Conservation (phyloP, 1,284 basidiomycete genomes). For the Cystobasidiaceae sp. region DNA sequence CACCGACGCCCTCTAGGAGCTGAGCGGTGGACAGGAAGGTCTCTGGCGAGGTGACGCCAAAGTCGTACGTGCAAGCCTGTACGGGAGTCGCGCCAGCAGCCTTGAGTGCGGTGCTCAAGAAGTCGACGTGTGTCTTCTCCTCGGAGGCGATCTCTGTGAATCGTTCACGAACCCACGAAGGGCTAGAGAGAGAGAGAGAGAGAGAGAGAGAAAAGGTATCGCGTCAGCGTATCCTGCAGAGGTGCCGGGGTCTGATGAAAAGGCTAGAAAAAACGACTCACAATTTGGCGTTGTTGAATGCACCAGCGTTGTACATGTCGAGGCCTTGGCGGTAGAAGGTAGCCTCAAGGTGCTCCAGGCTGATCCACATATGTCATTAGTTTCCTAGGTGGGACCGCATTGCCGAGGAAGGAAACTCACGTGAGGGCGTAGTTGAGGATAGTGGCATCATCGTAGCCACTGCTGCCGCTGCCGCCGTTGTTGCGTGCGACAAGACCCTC, state of each 20-base stretch:
- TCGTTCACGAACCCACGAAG: slow-evolving; percentile 30
- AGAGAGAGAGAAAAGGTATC: neutral
- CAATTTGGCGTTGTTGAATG: slow-evolving; percentile 56
- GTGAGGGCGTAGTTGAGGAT: slow-evolving; percentile 25
- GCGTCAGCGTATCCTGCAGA: neutral
- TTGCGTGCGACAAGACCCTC: slow-evolving; percentile 7
- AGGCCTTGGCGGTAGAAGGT: slow-evolving; percentile 57
- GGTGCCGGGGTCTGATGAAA: neutral
- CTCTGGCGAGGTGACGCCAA: slow-evolving; percentile 54
- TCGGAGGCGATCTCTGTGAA: slow-evolving; percentile 57
- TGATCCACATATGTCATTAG: slow-evolving; percentile 45
- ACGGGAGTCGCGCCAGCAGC: slow-evolving; percentile 52
- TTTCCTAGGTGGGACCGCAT: neutral
- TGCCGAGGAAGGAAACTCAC: neutral
- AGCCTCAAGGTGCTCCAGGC: slow-evolving; percentile 64
- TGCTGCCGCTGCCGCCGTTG: neutral
- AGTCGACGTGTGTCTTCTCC: slow-evolving; percentile 56
- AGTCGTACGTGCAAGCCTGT: slow-evolving; percentile 57
- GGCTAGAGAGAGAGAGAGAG: neutral
- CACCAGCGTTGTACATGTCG: slow-evolving; percentile 51
- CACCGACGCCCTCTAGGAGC: slow-evolving; percentile 58
- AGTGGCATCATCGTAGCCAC: slow-evolving; percentile 9
- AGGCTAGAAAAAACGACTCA: slow-evolving; percentile 49
- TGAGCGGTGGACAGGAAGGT: slow-evolving; percentile 56
- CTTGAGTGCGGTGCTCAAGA: slow-evolving; percentile 53